phyloP scores from a whole-genome alignment of 2,329 filamentous ascomycete species.

The Onygena corvina region DNA sequence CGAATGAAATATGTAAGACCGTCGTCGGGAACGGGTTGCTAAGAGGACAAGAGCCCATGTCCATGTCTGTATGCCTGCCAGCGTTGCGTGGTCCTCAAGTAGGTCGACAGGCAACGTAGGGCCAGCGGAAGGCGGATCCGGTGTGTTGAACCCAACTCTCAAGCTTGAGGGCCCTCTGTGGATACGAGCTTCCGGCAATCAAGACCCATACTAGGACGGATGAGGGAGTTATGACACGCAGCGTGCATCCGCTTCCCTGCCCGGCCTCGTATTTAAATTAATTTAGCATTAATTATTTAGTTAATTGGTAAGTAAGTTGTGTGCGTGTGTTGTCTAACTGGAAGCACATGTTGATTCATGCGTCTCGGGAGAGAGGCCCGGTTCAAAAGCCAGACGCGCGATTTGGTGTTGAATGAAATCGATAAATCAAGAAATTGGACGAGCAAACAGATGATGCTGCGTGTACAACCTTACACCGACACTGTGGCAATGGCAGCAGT shows the following conservation, averaged over 20 bases:
- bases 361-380: neutral
- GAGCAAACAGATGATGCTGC: slow-evolving; percentile 2
- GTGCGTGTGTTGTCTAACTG: no score
- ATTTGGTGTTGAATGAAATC: slow-evolving; percentile 5
- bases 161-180: neutral
- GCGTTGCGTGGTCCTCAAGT: slow-evolving; percentile 1
- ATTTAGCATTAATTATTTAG: neutral
- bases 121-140: slow-evolving; percentile 8
- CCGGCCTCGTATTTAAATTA: neutral
- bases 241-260: slow-evolving; percentile 2
- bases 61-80: neutral
- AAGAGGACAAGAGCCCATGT: neutral
- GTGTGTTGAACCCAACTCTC: neutral
- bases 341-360: neutral
- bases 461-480: slow-evolving; percentile 7
- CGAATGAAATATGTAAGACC: neutral
- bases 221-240: slow-evolving; percentile 6
- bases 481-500: slow-evolving; percentile 1
- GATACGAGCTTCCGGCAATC: slow-evolving; percentile 7
- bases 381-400: neutral
- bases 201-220: slow-evolving; percentile 3
- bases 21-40: neutral
- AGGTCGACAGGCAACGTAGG: neutral
- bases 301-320: no score
- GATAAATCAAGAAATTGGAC: slow-evolving; percentile 4